Evolutionary conservation across 139 green algal genomes (phyloP), one percentile per base, ranked within the genome.

Genomic region (Tetradesmus obliquus): DNA sequence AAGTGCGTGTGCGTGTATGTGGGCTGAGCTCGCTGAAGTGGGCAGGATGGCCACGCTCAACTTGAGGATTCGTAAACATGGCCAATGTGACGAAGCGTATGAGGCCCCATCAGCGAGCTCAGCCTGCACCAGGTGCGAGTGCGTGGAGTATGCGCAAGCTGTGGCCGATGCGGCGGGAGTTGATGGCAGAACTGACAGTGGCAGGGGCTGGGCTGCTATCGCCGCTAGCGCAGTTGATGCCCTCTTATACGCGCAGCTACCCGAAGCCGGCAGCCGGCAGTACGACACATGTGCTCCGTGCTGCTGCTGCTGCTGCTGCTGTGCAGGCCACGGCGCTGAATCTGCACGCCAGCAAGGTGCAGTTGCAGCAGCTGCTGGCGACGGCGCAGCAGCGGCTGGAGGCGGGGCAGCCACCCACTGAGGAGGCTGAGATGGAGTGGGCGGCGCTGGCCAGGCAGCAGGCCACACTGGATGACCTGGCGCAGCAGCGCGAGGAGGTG

Each of bases 251-350:
- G 32, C 0, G 32, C 32, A 45, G 32, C 32, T 45, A 45, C 32
- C 32, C 32, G 32, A 45, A 45, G 32, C 32, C 32, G 32, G 32
- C 60, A 19, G 8, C 8, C 8, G 60, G 3, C 79, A n/a, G 15
- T 84, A 10, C 15, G 17, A 53, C 53, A 69, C 60, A 45, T n/a
- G 51, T 71, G 53, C 3, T 71, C 12, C 19, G 79, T 55, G 5
- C 55, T 79, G 58, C 84, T 79, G 58, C 58, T 79, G 58, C 84
- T 84, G 32, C 45, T 76, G 20, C 51, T 72, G 87, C 60, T 89
- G 3, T 13, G 53, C 93, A 96, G 94, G 96, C 96, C 0, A 94
- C 94, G 17, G 94, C 94, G 6, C 92, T 98, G 79, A 97, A 98
- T 92, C 94, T 97, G 60, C 92, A 93, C 1, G 93, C 91, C 6